Base-by-base conservation (phyloP, 164 flowering plant genomes). In the Umbilicus rupestris region DNA sequence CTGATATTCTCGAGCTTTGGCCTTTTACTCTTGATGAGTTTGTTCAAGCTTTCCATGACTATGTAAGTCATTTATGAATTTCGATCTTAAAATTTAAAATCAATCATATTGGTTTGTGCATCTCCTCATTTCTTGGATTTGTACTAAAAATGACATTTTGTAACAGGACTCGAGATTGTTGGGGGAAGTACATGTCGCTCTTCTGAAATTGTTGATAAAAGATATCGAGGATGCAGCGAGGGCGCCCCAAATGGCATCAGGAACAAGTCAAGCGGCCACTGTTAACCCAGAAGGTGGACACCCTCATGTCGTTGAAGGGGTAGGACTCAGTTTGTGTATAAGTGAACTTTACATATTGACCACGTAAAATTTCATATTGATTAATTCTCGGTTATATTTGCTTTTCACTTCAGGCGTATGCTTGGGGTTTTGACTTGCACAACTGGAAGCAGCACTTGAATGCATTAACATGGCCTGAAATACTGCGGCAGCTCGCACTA, bases 21-120 rank as follows among this genome's bases (percentile, higher is more conserved):
- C 99, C 99, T 35, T 95, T 92, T 78, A 95, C 97, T 31, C 83
- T 95, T 42, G 97, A 91, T 78, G 99, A 95, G 84, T 95, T 95
- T 71, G 84, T 88, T 73, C 97, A 90, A 83, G 92, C 97, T 37
- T 83, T 95, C 73, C 99, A 95, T 78, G 97, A 90, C 79, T 82
- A 80, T 74, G 99, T 95, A 70, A 84, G 96, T 78, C 66, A 28
- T 39, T 2, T 33, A 28, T 3, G 65, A 30, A 66, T 63, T 58
- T 31, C n/a, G 37, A 35, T 22, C 31, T 52, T 62, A 22, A 50
- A 20, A 2, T 12, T 26, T 62, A 22, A 50, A 20, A 2, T 12
- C 14, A 52, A 6, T 26, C 30, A 50, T 16, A 39, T 71, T 10
- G 12, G 9, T 37, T 10, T 20, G n/a, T n/a, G n/a, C n/a, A n/a